Evolutionary conservation across 2,329 filamentous ascomycete genomes (phyloP).

Genomic region (Knufia petricola): DNA sequence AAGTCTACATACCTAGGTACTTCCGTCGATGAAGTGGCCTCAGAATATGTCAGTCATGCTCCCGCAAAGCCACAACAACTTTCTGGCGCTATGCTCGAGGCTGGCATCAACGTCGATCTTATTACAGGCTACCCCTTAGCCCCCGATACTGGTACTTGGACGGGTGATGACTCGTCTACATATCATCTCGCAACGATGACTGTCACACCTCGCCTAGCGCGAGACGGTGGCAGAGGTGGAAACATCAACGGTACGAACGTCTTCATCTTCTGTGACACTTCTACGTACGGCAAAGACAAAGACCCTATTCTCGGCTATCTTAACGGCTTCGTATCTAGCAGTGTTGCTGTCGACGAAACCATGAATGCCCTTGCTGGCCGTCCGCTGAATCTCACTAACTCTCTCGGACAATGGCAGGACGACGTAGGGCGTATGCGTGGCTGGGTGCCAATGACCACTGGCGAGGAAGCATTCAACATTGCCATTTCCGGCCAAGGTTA

Average conservation of each 20-base stretch:
- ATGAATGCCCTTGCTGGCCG: conserved; percentile 24
- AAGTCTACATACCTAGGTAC: conserved; percentile 21
- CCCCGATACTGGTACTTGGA: conserved; percentile 22
- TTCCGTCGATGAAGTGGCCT: conserved; percentile 22
- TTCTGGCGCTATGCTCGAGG: conserved; percentile 17
- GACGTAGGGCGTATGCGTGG: conserved; percentile 26
- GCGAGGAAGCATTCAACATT: conserved; percentile 26
- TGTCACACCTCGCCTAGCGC: conserved; percentile 23
- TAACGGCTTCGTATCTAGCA: conserved; percentile 26
- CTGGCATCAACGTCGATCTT: conserved; percentile 24
- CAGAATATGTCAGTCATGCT: conserved; percentile 24
- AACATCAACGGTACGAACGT: conserved; percentile 26
- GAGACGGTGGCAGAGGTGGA: conserved; percentile 28
- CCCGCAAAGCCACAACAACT: conserved; percentile 18
- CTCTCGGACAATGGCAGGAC: conserved; percentile 27
- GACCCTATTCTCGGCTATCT: conserved; percentile 19
- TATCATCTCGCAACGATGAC: conserved; percentile 16
- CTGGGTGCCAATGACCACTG: conserved; percentile 26
- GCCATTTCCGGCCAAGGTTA: conserved; percentile 26
- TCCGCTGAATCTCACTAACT: conserved; percentile 24
- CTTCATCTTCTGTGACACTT: conserved; percentile 28
- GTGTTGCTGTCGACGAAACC: conserved; percentile 24
- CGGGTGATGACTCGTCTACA: conserved; percentile 11
- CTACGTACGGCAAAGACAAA: conserved; percentile 22
- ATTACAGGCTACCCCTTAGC: conserved; percentile 24